These are phyloP conservation scores for Flammula alnicola DNA, from an alignment of 1,284 basidiomycete species.

Conservation along the genomic window DNA sequence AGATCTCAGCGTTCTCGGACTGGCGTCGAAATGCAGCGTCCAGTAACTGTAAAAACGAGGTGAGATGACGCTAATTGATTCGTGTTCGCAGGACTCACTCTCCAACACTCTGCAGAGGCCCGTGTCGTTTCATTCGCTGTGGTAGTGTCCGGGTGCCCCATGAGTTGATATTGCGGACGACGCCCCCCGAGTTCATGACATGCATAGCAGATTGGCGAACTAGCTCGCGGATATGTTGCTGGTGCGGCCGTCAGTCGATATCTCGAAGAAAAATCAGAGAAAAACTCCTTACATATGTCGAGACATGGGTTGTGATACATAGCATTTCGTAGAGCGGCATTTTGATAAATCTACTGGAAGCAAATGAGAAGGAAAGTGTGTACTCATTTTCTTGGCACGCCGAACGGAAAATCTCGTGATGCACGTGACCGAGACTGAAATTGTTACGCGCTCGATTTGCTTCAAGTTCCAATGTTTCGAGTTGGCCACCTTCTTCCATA, in stretches of 20 bases:
- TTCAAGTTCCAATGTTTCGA: too few relatives aligned
- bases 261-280: slow-evolving; percentile 3
- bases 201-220: slow-evolving; percentile 76
- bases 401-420: slow-evolving; percentile 9
- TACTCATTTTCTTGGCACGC: neutral
- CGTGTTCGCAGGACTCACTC: slow-evolving; percentile 63
- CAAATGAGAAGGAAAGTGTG: neutral
- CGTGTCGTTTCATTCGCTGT: slow-evolving; percentile 76
- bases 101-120: slow-evolving; percentile 65
- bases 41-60: slow-evolving; percentile 66
- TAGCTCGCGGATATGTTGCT: slow-evolving; percentile 80
- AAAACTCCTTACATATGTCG: slow-evolving; percentile 62
- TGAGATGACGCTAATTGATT: neutral
- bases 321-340: slow-evolving; percentile 87
- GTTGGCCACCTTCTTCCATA: too few relatives aligned
- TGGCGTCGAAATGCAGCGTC: slow-evolving; percentile 88
- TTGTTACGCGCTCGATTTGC: neutral
- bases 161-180: slow-evolving; percentile 78
- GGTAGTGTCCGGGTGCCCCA: slow-evolving; percentile 79
- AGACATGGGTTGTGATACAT: slow-evolving; percentile 76
- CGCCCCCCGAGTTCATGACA: slow-evolving; percentile 79
- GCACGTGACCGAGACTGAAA: slow-evolving; percentile 7
- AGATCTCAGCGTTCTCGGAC: slow-evolving; percentile 67
- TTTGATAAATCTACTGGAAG: slow-evolving; percentile 12
- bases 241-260: slow-evolving; percentile 10